Conservation (phyloP, 108 stramenopile species). For the Cyclostephanos invisitatus region DNA sequence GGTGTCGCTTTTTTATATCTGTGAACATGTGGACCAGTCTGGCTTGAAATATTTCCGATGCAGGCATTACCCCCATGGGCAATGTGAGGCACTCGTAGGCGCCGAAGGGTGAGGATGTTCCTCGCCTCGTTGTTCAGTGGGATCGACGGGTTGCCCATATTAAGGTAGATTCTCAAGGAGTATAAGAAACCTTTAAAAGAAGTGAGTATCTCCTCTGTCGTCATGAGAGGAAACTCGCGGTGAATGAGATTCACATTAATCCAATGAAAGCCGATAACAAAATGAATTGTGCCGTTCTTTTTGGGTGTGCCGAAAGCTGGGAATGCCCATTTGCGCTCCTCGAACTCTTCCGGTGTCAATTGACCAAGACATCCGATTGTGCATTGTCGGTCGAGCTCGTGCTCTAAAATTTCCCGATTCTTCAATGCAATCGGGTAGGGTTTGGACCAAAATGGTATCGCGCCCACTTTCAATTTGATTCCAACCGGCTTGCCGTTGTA, state of each 20-base stretch:
- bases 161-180: slow-evolving; percentile 4
- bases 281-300: too few species aligned
- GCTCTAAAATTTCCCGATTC: slow-evolving; percentile 9
- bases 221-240: too few species aligned
- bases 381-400: slow-evolving; percentile 14
- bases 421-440: slow-evolving; percentile 19
- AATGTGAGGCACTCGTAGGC: too few species aligned
- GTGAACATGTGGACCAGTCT: slow-evolving; percentile 5
- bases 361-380: neutral
- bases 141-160: too few species aligned
- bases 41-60: too few species aligned
- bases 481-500: slow-evolving; percentile 2
- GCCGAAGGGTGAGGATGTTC: slow-evolving; percentile 9
- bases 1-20: neutral
- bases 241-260: too few species aligned
- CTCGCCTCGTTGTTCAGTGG: slow-evolving; percentile 4
- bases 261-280: too few species aligned
- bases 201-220: slow-evolving; percentile 8
- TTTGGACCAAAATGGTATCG: slow-evolving; percentile 11
- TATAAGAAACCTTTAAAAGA: neutral
- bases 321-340: too few species aligned
- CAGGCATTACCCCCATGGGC: too few species aligned
- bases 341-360: too few species aligned
- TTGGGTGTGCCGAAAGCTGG: slow-evolving; percentile 1
- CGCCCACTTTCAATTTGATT: slow-evolving; percentile 7